Evolutionary conservation across 306 rosid species (phyloP).

Genomic region (Cucurbita argyrosperma): DNA sequence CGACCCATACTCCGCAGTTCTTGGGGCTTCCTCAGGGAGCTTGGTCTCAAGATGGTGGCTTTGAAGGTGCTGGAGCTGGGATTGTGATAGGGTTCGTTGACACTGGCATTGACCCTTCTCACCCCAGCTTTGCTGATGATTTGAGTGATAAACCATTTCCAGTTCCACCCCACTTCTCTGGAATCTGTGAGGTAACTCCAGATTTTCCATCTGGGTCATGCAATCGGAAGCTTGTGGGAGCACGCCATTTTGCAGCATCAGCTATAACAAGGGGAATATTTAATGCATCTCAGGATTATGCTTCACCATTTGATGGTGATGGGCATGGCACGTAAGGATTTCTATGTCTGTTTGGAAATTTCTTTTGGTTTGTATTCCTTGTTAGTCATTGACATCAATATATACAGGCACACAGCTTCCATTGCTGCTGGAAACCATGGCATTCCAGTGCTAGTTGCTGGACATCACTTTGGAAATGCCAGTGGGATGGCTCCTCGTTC

Average conservation of each 20-base stretch:
- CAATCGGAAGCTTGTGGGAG: conserved; percentile 94
- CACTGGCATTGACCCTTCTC: conserved; percentile 92
- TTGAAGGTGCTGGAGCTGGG: conserved; percentile 79
- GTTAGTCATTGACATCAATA: background rate
- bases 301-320: conserved; percentile 94
- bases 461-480: conserved; percentile 87
- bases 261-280: conserved; percentile 95
- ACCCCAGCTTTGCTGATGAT: conserved; percentile 62
- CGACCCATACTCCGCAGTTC: conserved; percentile 87
- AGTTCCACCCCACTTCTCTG: conserved; percentile 72
- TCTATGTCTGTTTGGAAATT: conserved; percentile 10
- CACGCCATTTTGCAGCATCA: conserved; percentile 94
- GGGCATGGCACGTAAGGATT: conserved; percentile 98
- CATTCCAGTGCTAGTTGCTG: conserved; percentile 85
- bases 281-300: conserved; percentile 69
- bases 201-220: conserved; percentile 99
- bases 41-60: conserved; percentile 79
- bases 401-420: conserved; percentile 84
- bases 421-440: conserved; percentile 99
- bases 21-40: conserved; percentile 92
- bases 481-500: conserved; percentile 99
- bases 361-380: background rate
- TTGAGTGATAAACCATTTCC: conserved; percentile 40
- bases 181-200: conserved; percentile 82
- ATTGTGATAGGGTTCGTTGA: conserved; percentile 78